Conservation (phyloP, 768 basidiomycete species). For the Peribolospora kevripleyi region DNA sequence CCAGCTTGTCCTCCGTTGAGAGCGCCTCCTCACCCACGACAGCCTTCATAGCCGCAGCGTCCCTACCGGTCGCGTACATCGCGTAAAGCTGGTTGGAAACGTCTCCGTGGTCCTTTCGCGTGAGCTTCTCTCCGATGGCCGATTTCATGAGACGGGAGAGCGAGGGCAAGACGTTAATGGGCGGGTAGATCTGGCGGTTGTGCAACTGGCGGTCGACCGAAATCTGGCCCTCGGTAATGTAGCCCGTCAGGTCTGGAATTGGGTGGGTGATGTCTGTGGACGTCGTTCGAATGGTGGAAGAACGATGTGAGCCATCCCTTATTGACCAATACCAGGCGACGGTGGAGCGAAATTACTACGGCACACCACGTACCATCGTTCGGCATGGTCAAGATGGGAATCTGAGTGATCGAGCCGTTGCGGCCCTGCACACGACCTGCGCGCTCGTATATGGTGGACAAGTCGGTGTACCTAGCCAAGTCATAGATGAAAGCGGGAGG, state of each 20-base stretch:
- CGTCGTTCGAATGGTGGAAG: background rate
- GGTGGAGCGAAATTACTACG: background rate
- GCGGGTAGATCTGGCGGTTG: conserved; percentile 94
- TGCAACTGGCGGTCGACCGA: conserved; percentile 90
- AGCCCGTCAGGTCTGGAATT: conserved; percentile 96
- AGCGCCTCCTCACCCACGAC: conserved; percentile 97
- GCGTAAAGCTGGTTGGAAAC: conserved; percentile 74
- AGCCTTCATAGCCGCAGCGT: conserved; percentile 85
- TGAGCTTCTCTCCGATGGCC: conserved; percentile 91
- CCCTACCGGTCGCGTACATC: conserved; percentile 92
- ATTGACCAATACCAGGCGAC: background rate
- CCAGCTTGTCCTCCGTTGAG: conserved; percentile 80
- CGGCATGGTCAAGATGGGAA: conserved; percentile 98
- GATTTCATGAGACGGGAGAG: conserved; percentile 99
- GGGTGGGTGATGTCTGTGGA: conserved; percentile 92
- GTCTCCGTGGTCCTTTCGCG: conserved; percentile 94
- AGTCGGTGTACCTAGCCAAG: conserved; percentile 76
- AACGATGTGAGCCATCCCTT: too few relatives aligned
- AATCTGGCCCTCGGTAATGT: conserved; percentile 98
- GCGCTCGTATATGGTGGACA: conserved; percentile 97
- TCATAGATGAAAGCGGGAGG: conserved; percentile 30
- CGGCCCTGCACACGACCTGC: conserved; percentile 92
- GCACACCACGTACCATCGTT: conserved; percentile 59
- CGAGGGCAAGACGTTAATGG: conserved; percentile 96
- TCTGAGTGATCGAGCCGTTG: conserved; percentile 98